A percentile compares a stretch with the other conserved stretches of the same genome.
Conservation (phyloP, 208 protist genomes). For the Angomonas ambiguus region DNA sequence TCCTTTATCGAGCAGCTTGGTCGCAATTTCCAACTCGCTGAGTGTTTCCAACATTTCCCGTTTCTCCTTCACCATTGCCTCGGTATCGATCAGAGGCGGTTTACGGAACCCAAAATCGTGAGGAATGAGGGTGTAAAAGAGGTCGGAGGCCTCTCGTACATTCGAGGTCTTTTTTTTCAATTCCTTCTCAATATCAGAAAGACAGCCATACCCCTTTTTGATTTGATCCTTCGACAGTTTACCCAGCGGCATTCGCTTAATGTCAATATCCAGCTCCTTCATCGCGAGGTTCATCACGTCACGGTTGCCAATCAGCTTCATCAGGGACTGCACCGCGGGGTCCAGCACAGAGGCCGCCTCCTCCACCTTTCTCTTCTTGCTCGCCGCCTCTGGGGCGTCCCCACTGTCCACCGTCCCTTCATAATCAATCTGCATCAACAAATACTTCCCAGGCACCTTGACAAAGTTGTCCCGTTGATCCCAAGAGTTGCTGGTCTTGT, state of each 20-base stretch:
- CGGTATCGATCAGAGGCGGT: conserved; percentile 52
- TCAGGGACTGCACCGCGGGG: conserved; percentile 37
- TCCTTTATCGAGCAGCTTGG: conserved; percentile 37
- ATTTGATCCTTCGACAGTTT: conserved; percentile 81
- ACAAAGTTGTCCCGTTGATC: conserved; percentile 28
- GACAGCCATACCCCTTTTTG: conserved; percentile 35
- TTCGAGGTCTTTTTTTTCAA: conserved; percentile 42
- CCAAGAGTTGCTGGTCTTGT: conserved; percentile 70
- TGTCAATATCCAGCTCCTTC: conserved; percentile 74
- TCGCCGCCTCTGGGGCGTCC: conserved; percentile 10
- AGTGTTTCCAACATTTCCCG: conserved; percentile 78
- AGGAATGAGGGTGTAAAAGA: conserved; percentile 83
- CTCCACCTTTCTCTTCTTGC: conserved; percentile 23
- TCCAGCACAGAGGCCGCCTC: conserved; percentile 33
- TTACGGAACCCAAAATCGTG: conserved; percentile 65
- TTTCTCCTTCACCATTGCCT: conserved; percentile 58
- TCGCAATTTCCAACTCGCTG: conserved; percentile 73
- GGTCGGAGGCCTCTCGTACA: conserved; percentile 34
- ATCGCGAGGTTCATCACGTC: conserved; percentile 61
- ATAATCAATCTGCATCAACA: conserved; percentile 84
- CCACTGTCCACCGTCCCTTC: conserved; percentile 21
- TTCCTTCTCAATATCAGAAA: conserved; percentile 56
- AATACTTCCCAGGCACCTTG: conserved; percentile 56
- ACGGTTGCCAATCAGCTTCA: conserved; percentile 59
- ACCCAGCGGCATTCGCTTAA: conserved; percentile 71